These are phyloP conservation scores for Lanmaoa rubissima DNA, from an alignment of 768 basidiomycete species.

Conservation along the genomic window DNA sequence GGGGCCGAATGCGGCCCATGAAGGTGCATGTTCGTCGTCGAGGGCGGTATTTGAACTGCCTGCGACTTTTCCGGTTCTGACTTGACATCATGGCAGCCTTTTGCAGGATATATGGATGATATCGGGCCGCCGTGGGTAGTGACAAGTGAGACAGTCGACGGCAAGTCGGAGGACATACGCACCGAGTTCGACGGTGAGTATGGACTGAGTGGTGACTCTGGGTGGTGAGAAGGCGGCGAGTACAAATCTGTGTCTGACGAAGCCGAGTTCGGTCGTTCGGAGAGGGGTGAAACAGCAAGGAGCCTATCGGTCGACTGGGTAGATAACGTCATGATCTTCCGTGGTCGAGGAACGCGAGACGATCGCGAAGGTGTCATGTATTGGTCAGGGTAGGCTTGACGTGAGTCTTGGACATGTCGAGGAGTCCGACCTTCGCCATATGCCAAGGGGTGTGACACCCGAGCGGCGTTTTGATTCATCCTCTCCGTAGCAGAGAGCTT, in stretches of 20 bases:
- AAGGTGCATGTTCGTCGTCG: not conserved
- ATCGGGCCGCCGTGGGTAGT: not conserved
- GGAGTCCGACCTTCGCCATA: not conserved
- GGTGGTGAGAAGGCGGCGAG: conserved; percentile 10
- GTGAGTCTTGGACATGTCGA: not conserved
- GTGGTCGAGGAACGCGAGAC: not conserved
- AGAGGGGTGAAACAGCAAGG: conserved; percentile 18
- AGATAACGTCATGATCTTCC: conserved; percentile 2
- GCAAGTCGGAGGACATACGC: not conserved
- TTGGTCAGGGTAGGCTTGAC: not conserved
- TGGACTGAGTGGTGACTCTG: conserved; percentile 5
- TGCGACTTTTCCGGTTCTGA: conserved; percentile 4
- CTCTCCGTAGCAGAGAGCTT: conserved; percentile 15
- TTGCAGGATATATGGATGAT: not conserved
- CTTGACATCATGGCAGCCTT: conserved; percentile 2
- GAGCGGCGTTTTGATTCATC: conserved; percentile 11
- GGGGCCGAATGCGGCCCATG: not conserved
- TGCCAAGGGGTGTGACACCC: not conserved
- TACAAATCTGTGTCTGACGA: conserved; percentile 13
- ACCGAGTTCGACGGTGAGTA: not conserved
- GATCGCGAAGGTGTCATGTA: not conserved
- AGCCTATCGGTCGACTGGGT: conserved; percentile 22
- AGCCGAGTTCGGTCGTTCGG: conserved; percentile 13
- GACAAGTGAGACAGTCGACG: conserved; percentile 7
- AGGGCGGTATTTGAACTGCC: not conserved